Evolutionary conservation across 1,139 yeast genomes (phyloP), one percentile per base, ranked within the genome.

Genomic region (Zygoascus hellenicus): DNA sequence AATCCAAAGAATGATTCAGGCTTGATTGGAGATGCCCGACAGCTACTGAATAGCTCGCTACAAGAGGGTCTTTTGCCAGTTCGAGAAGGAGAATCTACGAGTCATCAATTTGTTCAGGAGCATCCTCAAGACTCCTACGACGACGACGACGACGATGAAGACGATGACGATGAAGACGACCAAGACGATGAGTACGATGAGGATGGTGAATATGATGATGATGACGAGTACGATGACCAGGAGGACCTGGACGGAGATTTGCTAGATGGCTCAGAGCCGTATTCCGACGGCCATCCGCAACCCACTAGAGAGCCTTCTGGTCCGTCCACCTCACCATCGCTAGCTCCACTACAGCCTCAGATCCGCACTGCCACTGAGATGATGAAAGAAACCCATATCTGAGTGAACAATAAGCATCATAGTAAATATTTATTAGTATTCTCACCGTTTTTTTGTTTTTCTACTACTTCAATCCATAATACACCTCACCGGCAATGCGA

Each of bases 111-210:
- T 29, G 40, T 44, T n/a, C 53, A 50, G 17, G 54, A 53, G 5
- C 51, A 52, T 17, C 53, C 54, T 9, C 54, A 51, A n/a, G 52
- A 50, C 11, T 51, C 53, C 6, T 53, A 54, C 10, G 48, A 50
- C 19, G 56, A 54, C 11, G 48, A 50, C 26, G 56, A 54, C 13
- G 60, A 53, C 30, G 54, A 51, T 14, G 57, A 54, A 3, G 50
- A 49, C 10, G 61, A 53, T 3, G 52, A 49, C 7, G 52, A 51
- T 13, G 55, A 48, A 52, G 67, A 61, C 3, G 66, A 61, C 11
- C 62, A 60, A 28, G 68, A 66, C 11, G 65, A 60, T n/a, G 47
- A 44, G 2, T 15, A 38, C 26, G 44, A 39, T 11, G 40, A 38
- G 17, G 44, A 40, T n/a, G n/a, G n/a, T n/a, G n/a, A n/a, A n/a